These are phyloP conservation scores for Cordyceps sp. DNA, from an alignment of 2,329 filamentous ascomycete species.

Conservation along the genomic window DNA sequence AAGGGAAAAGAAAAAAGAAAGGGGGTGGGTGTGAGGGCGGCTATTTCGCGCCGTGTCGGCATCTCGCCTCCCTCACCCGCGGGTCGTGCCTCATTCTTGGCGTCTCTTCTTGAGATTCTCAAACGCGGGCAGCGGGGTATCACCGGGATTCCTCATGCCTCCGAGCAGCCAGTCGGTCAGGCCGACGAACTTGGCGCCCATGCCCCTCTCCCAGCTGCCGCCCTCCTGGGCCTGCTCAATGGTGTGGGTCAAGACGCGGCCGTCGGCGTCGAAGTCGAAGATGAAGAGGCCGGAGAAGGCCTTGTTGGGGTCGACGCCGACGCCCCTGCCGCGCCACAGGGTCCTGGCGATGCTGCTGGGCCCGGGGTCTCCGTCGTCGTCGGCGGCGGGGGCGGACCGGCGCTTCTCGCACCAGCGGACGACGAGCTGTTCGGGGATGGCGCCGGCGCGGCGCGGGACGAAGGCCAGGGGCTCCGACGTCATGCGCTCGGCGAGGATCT, in stretches of 20 bases:
- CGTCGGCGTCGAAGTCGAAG: constrained; percentile 85
- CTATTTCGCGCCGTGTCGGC: too few species aligned
- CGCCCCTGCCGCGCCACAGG: constrained; percentile 16
- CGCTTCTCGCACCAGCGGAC: constrained; percentile 62
- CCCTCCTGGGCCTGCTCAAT: constrained; percentile 87
- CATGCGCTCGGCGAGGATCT: constrained; percentile 84
- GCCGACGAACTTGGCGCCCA: constrained; percentile 72
- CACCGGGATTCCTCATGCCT: constrained; percentile 33
- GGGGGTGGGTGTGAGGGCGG: too few species aligned
- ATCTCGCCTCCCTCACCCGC: too few species aligned
- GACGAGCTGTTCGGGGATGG: constrained; percentile 61
- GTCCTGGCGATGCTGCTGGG: constrained; percentile 26
- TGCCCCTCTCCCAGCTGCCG: constrained; percentile 63
- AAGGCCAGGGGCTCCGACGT: constrained; percentile 38
- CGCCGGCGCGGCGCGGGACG: constrained; percentile 31
- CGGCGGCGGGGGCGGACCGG: constrained; percentile 4
- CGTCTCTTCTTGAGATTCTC: constrained; percentile 11
- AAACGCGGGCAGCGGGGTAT: constrained; percentile 19
- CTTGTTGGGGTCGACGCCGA: constrained; percentile 39
- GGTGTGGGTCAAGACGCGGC: constrained; percentile 70
- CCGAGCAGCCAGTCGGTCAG: constrained; percentile 91
- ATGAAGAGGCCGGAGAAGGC: constrained; percentile 87
- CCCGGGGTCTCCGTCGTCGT: constrained; percentile 9
- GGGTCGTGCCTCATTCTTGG: background rate
- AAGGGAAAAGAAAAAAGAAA: too few species aligned